phyloP scores from a whole-genome alignment of 345 rosid species.

The Eucalyptus cloeziana region DNA sequence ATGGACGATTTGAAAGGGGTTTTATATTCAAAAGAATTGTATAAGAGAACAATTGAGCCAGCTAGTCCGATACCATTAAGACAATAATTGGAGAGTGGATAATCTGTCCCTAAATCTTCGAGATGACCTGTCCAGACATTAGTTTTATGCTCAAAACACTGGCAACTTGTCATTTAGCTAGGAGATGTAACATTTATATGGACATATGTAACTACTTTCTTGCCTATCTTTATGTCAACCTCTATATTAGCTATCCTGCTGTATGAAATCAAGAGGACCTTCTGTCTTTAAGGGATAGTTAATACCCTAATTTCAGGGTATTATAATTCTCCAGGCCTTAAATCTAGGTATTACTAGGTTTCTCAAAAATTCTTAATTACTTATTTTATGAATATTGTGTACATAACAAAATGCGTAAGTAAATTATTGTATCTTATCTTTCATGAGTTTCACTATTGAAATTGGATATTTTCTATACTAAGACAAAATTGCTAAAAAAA shows the following conservation, averaged over 20 bases:
- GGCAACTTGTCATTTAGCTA: not conserved
- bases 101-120: not conserved
- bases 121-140: not conserved
- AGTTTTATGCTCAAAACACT: not conserved
- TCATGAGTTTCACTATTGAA: not conserved
- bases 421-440: not conserved
- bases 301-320: not conserved
- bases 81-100: not conserved
- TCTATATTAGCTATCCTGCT: not conserved
- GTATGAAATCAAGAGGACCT: not conserved
- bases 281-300: not conserved
- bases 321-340: not conserved
- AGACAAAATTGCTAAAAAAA: not conserved
- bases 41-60: not conserved
- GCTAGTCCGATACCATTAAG: not conserved
- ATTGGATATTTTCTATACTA: not conserved
- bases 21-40: not conserved
- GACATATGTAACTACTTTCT: not conserved
- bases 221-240: not conserved
- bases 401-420: not conserved
- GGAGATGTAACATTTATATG: not conserved
- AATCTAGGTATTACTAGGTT: not conserved
- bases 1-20: not conserved
- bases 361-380: not conserved
- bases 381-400: not conserved